Evolutionary conservation across 1,284 basidiomycete species (phyloP).

Genomic region (Meira miltonrushii): DNA sequence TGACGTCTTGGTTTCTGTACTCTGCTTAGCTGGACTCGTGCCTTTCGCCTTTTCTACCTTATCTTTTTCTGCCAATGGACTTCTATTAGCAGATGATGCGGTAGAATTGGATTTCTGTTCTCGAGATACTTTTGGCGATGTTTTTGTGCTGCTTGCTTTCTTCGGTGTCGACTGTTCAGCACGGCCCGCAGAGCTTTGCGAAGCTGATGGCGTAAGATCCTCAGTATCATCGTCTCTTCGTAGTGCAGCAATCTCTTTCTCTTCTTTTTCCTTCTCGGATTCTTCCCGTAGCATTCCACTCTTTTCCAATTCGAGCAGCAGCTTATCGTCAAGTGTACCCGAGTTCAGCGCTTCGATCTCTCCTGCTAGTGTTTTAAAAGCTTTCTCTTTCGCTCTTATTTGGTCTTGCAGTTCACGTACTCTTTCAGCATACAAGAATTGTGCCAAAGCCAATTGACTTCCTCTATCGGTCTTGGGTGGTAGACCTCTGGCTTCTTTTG

Average conservation of each 20-base stretch:
- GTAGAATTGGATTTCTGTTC: no score
- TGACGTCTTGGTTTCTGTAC: background rate
- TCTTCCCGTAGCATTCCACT: background rate
- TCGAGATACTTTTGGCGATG: no score
- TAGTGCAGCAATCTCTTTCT: background rate
- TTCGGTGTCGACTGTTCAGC: no score
- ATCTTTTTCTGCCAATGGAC: background rate
- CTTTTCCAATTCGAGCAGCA: conserved; percentile 9
- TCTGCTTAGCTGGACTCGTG: background rate
- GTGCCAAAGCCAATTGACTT: conserved; percentile 41
- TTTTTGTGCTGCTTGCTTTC: no score
- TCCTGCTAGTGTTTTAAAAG: conserved; percentile 22
- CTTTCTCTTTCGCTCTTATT: conserved; percentile 34
- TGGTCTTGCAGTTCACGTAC: conserved; percentile 37
- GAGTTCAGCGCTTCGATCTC: conserved; percentile 20
- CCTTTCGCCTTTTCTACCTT: background rate
- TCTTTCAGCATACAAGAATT: conserved; percentile 42
- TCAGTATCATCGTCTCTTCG: no score
- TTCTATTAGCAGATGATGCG: no score
- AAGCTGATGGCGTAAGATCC: no score
- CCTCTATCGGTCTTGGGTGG: conserved; percentile 25
- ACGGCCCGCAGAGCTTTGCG: no score
- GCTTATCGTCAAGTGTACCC: background rate
- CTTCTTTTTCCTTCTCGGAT: background rate
- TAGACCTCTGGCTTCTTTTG: conserved; percentile 30